These are phyloP conservation scores for Takashimella koratensis DNA, from an alignment of 1,284 basidiomycete species.

Conservation along the genomic window DNA sequence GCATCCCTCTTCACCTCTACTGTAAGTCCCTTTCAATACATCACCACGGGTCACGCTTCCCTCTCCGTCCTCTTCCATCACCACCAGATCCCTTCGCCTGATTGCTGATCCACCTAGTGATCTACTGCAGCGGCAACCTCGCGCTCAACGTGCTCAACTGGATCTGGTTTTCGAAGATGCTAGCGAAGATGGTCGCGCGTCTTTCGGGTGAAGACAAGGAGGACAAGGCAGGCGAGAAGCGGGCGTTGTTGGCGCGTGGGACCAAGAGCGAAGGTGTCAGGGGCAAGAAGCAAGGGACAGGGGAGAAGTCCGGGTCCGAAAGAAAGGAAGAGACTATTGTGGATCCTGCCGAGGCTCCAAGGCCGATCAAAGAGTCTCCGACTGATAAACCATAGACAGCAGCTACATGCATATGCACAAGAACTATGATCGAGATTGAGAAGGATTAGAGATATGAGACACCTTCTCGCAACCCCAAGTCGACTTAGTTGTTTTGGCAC, in stretches of 20 bases:
- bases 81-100: no score
- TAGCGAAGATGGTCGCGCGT: slow-evolving; percentile 24
- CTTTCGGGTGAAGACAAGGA: slow-evolving; percentile 9
- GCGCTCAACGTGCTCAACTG: slow-evolving; percentile 35
- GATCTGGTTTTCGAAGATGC: slow-evolving; percentile 42
- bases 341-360: not conserved
- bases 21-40: slow-evolving; percentile 10
- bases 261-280: not conserved
- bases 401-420: no score
- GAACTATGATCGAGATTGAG: no score
- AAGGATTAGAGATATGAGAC: no score
- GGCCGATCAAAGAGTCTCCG: not conserved
- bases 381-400: not conserved
- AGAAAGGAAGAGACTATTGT: not conserved
- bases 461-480: no score
- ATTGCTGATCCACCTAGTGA: slow-evolving; percentile 9
- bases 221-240: not conserved
- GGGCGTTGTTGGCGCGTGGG: not conserved
- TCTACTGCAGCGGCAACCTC: slow-evolving; percentile 30
- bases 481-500: no score
- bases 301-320: not conserved
- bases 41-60: not conserved
- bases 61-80: no score
- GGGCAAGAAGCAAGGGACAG: not conserved
- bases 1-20: slow-evolving; percentile 27